Conservation (phyloP, 371 early-diverging fungal genomes). For the Mucor circinelloides region DNA sequence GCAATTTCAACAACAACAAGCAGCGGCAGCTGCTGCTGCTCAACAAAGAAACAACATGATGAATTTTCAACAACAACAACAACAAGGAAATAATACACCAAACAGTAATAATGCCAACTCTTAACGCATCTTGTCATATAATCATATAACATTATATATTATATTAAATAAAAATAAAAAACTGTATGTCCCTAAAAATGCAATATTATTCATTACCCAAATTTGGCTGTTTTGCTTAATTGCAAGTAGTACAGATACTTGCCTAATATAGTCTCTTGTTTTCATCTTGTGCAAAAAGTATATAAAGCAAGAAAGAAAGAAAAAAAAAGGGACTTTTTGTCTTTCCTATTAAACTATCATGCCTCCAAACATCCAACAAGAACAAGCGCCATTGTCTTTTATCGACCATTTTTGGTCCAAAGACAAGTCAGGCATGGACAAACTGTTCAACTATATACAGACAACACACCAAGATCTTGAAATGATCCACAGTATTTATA, state of each 20-base stretch:
- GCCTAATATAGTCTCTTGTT: slow-evolving; percentile 9
- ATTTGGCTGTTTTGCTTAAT: not conserved
- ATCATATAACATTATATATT: not conserved
- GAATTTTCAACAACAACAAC: slow-evolving; percentile 12
- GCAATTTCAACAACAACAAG: slow-evolving; percentile 36
- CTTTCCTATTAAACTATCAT: too few relatives aligned
- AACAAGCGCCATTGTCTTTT: slow-evolving; percentile 14
- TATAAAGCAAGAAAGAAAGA: not conserved
- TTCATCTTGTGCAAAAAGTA: not conserved
- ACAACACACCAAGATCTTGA: slow-evolving; percentile 31
- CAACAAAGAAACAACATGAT: slow-evolving; percentile 34
- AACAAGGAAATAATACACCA: slow-evolving; percentile 6
- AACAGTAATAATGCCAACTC: slow-evolving; percentile 15
- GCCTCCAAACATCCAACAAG: slow-evolving; percentile 18
- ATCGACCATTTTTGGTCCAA: slow-evolving; percentile 38
- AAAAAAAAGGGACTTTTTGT: too few relatives aligned
- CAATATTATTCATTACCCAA: not conserved
- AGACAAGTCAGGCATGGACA: slow-evolving; percentile 18
- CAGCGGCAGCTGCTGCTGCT: slow-evolving; percentile 22
- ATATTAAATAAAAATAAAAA: not conserved
- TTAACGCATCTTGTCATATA: slow-evolving; percentile 1
- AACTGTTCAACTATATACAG: slow-evolving; percentile 25
- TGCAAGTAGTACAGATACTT: not conserved
- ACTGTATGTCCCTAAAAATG: not conserved
- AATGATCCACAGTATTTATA: slow-evolving; percentile 28